A percentile compares a stretch with the other conserved stretches of the same genome.
phyloP scores from a whole-genome alignment of 768 basidiomycete genomes.

The Russula griseocarnosa region DNA sequence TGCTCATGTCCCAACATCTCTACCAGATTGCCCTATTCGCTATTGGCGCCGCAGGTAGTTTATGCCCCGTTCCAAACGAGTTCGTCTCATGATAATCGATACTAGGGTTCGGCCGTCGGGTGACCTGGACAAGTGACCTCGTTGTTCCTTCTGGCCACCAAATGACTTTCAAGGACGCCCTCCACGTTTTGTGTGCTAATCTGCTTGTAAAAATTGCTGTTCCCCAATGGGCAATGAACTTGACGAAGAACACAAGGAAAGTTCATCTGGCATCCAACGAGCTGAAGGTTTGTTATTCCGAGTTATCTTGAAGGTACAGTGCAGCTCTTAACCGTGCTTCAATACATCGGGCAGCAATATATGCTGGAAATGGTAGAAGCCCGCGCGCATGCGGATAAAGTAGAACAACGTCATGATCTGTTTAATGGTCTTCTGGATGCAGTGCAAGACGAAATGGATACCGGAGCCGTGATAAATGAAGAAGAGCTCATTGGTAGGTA shows the following conservation, averaged over 20 bases:
- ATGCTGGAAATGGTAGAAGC: slow-evolving; percentile 32
- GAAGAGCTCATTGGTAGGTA: slow-evolving; percentile 28
- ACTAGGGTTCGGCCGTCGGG: slow-evolving; percentile 46
- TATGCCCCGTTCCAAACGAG: not conserved
- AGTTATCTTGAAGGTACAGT: not conserved
- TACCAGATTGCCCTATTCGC: slow-evolving; percentile 51
- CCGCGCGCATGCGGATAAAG: slow-evolving; percentile 19
- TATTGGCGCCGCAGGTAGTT: slow-evolving; percentile 43
- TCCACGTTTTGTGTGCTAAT: slow-evolving; percentile 42
- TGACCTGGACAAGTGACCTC: slow-evolving; percentile 48
- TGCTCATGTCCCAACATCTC: not conserved
- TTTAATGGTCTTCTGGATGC: slow-evolving; percentile 32
- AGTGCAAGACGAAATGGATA: slow-evolving; percentile 22
- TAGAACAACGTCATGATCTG: slow-evolving; percentile 31
- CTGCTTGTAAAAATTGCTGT: slow-evolving; percentile 39
- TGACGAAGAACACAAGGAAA: slow-evolving; percentile 36
- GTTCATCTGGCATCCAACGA: slow-evolving; percentile 42
- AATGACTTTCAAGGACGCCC: slow-evolving; percentile 48
- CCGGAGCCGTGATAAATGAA: slow-evolving; percentile 23
- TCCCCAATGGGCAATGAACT: slow-evolving; percentile 40
- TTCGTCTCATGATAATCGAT: not conserved
- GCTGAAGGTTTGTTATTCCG: slow-evolving; percentile 36
- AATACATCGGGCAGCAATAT: slow-evolving; percentile 25
- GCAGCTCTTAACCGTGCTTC: too few species aligned
- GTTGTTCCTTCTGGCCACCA: slow-evolving; percentile 42